These are phyloP conservation scores for Diaporthe sp. DNA, from an alignment of 2,329 filamentous ascomycete species.

Conservation along the genomic window DNA sequence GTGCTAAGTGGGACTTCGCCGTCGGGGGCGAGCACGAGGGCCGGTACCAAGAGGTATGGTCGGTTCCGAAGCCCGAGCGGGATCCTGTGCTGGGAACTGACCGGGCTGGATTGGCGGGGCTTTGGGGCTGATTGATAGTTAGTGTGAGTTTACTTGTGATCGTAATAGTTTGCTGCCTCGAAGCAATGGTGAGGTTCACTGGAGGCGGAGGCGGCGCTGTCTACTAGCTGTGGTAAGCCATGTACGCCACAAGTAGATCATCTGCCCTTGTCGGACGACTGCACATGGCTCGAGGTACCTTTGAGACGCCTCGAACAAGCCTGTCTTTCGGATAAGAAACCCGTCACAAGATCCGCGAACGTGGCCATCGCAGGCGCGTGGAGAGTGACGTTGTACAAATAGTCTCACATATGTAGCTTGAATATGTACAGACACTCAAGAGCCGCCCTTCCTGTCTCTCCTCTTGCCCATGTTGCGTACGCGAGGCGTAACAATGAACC, in stretches of 20 bases:
- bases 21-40: slow-evolving; percentile 53
- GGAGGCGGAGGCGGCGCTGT: not conserved
- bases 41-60: slow-evolving; percentile 56
- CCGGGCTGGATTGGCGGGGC: slow-evolving; percentile 27
- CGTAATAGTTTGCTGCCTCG: not conserved
- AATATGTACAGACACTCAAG: slow-evolving; percentile 42
- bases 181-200: not conserved
- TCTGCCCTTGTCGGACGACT: not conserved
- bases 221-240: not conserved
- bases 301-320: not conserved
- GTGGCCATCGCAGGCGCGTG: not conserved
- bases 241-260: not conserved
- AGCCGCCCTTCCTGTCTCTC: slow-evolving; percentile 66
- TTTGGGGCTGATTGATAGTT: slow-evolving; percentile 19
- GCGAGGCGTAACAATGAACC: slow-evolving; percentile 86
- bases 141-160: not conserved
- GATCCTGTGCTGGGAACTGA: slow-evolving; percentile 59
- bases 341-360: not conserved
- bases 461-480: slow-evolving; percentile 93
- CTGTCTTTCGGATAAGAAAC: not conserved
- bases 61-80: slow-evolving; percentile 52
- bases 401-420: slow-evolving; percentile 10
- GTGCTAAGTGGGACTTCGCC: slow-evolving; percentile 60
- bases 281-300: not conserved
- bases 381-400: slow-evolving; percentile 17